Conservation (phyloP, 1,284 basidiomycete genomes). For the Tilletia horrida region DNA sequence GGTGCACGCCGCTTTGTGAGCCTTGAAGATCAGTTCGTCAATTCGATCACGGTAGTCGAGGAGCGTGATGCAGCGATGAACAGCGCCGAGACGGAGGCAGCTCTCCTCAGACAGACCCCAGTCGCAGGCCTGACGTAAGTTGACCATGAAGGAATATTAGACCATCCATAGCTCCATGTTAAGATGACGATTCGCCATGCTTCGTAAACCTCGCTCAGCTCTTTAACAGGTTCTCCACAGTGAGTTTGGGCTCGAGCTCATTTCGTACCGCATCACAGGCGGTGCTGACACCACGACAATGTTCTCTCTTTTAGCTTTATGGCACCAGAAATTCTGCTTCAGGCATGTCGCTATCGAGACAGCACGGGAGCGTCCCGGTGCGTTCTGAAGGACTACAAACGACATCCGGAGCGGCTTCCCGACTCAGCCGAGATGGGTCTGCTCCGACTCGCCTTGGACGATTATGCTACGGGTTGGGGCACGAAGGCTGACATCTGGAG, state of each 20-base stretch:
- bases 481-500: slow-evolving; percentile 46
- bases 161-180: too few relatives aligned
- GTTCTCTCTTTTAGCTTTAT: slow-evolving; percentile 25
- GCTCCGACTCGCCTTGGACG: slow-evolving; percentile 32
- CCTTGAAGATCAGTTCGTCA: slow-evolving; percentile 34
- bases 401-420: slow-evolving; percentile 26
- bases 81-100: slow-evolving; percentile 12
- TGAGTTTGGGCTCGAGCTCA: neutral
- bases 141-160: too few relatives aligned
- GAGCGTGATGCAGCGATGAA: slow-evolving; percentile 29
- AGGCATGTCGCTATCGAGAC: slow-evolving; percentile 39
- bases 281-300: too few relatives aligned
- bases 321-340: slow-evolving; percentile 46
- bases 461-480: slow-evolving; percentile 42
- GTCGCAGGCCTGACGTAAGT: slow-evolving; percentile 16
- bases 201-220: slow-evolving; percentile 26
- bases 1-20: slow-evolving; percentile 34
- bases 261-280: too few relatives aligned
- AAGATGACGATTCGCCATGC: too few relatives aligned
- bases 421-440: slow-evolving; percentile 24
- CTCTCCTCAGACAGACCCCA: slow-evolving; percentile 22
- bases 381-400: slow-evolving; percentile 42
- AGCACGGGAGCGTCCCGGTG: slow-evolving; percentile 28
- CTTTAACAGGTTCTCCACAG: slow-evolving; percentile 44
- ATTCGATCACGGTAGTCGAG: slow-evolving; percentile 38